Base-by-base conservation (phyloP, 2,329 filamentous ascomycete genomes). In the Exophiala lecanii-corni region DNA sequence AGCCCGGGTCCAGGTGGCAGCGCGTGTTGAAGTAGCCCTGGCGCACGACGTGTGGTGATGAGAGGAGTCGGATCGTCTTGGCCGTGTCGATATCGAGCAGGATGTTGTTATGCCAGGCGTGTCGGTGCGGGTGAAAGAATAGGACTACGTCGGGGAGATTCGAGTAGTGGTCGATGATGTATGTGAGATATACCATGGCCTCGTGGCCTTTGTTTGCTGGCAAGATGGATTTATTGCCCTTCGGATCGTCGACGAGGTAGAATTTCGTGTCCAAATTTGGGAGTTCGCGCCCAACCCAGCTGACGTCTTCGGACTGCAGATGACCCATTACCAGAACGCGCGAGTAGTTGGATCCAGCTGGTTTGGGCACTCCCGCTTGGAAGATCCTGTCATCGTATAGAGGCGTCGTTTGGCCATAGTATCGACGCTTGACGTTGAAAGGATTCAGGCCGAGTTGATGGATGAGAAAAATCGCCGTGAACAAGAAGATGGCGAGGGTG, bases 141-240 rank as follows among this genome's bases (percentile, higher is more conserved):
- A 80, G 68, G 23, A 73, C 64, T n/a, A 79, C 70, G 53, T 82
- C 78, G 2, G 76, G 70, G 2, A 82, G 68, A 5, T 70, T 60
- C 31, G 78, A 63, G 59, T 82, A 82, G 57, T 79, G 69, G 52
- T 82, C 76, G 58, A 82, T 78, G 47, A 82, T 74, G 59, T 78
- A 81, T 31, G 75, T 75, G 30, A 82, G 66, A 58, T 82, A 82
- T 5, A 71, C 68, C 71, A 81, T 80, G 13, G 75, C 75, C 58
- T 82, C 79, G 55, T 77, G 71, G 34, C 79, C 79, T 57, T 80
- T 79, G 50, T 81, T 79, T 4, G 4, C 12, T 36, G 17, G 12
- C 16, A 12, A 4, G 40, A 36, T 10, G 40, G 32, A 25, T 43
- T 28, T 18, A 43, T 34, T 12, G 13, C 37, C 43, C 4, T 19